A percentile compares a stretch with the other conserved stretches of the same genome.
These are phyloP conservation scores for Cryptococcus neoformans DNA, from an alignment of 1,284 basidiomycete species.

Conservation along the genomic window DNA sequence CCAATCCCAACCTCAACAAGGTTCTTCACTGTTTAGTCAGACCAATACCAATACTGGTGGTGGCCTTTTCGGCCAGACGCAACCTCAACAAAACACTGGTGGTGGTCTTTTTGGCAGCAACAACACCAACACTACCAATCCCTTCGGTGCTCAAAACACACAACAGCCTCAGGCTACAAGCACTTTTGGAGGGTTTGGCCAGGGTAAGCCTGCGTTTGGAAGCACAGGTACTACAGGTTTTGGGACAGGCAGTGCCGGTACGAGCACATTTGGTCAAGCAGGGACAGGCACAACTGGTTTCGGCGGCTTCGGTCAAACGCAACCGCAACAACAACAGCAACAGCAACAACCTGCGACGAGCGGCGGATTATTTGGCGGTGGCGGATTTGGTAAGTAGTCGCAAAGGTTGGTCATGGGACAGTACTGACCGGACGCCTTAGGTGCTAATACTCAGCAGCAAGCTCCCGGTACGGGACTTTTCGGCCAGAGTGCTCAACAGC, in stretches of 20 bases:
- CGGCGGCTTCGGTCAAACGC: constrained; percentile 51
- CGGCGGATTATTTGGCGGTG: constrained; percentile 44
- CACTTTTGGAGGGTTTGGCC: constrained; percentile 46
- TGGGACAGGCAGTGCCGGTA: constrained; percentile 22
- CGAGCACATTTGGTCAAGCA: constrained; percentile 35
- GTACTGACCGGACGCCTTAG: not conserved
- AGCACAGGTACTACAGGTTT: constrained; percentile 28
- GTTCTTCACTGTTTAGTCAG: constrained; percentile 51
- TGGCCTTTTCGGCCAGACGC: constrained; percentile 37
- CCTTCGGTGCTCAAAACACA: constrained; percentile 16
- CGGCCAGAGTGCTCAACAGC: constrained; percentile 34
- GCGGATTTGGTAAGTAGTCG: constrained; percentile 18
- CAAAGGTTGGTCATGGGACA: not conserved
- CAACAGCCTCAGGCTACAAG: constrained; percentile 39
- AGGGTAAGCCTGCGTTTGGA: constrained; percentile 43
- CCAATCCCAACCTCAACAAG: constrained; percentile 44
- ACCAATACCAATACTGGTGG: constrained; percentile 17
- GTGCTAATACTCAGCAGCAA: constrained; percentile 16
- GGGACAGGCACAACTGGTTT: constrained; percentile 31
- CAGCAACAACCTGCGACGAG: constrained; percentile 28
- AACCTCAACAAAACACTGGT: constrained; percentile 6
- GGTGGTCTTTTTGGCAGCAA: constrained; percentile 50
- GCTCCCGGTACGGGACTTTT: constrained; percentile 33
- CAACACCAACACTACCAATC: constrained; percentile 27
- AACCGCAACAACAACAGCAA: constrained; percentile 24